Conservation (phyloP, 208 protist genomes). For the Acanthamoeba triangularis region DNA sequence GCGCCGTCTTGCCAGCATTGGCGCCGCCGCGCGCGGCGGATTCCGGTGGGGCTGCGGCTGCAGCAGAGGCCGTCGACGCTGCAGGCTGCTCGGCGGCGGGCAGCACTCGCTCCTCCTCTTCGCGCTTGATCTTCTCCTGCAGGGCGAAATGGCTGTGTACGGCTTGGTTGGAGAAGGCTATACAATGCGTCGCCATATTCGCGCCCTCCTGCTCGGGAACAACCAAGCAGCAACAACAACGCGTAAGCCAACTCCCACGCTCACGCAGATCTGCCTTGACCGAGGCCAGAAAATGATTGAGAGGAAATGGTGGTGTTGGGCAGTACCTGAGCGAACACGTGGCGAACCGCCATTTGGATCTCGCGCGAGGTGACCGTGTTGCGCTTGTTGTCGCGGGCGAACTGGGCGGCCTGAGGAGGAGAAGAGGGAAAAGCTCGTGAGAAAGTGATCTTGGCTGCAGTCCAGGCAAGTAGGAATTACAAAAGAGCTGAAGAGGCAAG, state of each 20-base stretch:
- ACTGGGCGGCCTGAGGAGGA: not conserved
- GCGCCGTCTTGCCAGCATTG: no score
- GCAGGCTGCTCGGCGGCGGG: no score
- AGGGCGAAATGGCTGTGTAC: conserved; percentile 50
- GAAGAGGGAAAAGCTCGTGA: no score
- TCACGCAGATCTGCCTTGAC: not conserved
- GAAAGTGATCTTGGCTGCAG: not conserved
- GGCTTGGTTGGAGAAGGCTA: conserved; percentile 38
- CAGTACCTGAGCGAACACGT: conserved; percentile 19
- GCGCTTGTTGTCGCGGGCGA: conserved; percentile 44
- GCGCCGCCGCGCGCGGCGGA: not conserved
- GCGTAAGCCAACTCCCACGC: not conserved
- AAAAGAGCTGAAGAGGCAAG: not conserved
- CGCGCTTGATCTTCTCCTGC: conserved; percentile 47
- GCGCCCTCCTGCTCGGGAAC: not conserved
- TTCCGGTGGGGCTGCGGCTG: not conserved
- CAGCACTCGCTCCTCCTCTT: not conserved
- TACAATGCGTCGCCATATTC: conserved; percentile 54
- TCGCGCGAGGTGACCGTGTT: conserved; percentile 55
- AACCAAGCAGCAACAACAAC: not conserved
- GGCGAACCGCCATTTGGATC: conserved; percentile 58
- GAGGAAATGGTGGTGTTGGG: not conserved
- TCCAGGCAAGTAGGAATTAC: no score
- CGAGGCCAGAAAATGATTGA: not conserved
- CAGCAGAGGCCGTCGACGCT: not conserved